These are phyloP conservation scores for Lipomyces oligophaga DNA, from an alignment of 805 yeast genomes.

Conservation along the genomic window DNA sequence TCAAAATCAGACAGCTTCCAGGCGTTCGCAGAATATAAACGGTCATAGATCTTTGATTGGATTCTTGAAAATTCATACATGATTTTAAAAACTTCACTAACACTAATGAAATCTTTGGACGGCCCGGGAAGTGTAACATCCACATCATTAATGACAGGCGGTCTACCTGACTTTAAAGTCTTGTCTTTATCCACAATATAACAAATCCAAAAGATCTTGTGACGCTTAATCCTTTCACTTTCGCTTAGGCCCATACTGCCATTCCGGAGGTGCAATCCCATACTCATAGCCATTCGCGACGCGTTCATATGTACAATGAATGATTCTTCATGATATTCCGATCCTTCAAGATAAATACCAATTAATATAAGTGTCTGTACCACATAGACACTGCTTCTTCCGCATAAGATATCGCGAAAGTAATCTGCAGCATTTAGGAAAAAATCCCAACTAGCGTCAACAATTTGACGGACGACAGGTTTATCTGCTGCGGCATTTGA, in stretches of 20 bases:
- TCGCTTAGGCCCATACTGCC: slow-evolving; percentile 12
- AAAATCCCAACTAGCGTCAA: slow-evolving; percentile 8
- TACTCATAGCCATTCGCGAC: slow-evolving; percentile 26
- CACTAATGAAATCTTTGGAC: not conserved
- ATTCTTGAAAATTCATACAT: slow-evolving; percentile 12
- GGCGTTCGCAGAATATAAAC: slow-evolving; percentile 24
- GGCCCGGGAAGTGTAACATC: slow-evolving; percentile 16
- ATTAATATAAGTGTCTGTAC: slow-evolving; percentile 21
- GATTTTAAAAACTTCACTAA: slow-evolving; percentile 4
- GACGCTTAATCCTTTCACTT: slow-evolving; percentile 17
- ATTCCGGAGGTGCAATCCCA: slow-evolving; percentile 28
- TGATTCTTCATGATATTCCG: slow-evolving; percentile 15
- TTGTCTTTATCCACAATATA: slow-evolving; percentile 25
- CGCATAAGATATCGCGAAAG: slow-evolving; percentile 9
- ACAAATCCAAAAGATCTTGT: slow-evolving; percentile 29
- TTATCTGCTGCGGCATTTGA: not conserved
- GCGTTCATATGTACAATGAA: slow-evolving; percentile 22
- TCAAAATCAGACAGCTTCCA: slow-evolving; percentile 16
- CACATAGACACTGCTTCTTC: slow-evolving; percentile 17
- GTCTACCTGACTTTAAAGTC: slow-evolving; percentile 28
- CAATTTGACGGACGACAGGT: slow-evolving; percentile 1
- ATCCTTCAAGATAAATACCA: slow-evolving; percentile 18
- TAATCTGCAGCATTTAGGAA: slow-evolving; percentile 18
- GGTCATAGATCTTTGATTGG: slow-evolving; percentile 22
- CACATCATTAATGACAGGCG: slow-evolving; percentile 23